Evolutionary conservation across 208 protist genomes (phyloP), one percentile per base, ranked within the genome.

Genomic region (Borovskyia barvae): DNA sequence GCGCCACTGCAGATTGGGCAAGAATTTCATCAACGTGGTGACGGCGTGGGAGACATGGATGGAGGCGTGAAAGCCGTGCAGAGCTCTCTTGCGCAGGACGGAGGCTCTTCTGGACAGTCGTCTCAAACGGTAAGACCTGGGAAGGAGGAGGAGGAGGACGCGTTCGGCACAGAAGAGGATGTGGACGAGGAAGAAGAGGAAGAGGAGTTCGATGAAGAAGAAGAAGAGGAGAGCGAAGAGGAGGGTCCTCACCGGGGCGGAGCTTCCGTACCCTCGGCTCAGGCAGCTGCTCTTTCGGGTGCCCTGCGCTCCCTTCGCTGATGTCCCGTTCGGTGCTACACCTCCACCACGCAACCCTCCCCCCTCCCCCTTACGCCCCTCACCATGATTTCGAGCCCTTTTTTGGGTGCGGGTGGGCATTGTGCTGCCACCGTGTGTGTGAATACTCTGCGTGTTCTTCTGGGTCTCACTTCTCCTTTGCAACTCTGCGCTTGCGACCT

Each of bases 1-100:
- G 64, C 73, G 9, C 58, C 80, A 24, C 45, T 67, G 30, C 40
- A 49, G 17, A 43, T 83, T 0, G 40, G 57, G 15, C 40, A 28
- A 2, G 70, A 73, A 32, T 74, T 82, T 25, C 76, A 70, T n/a
- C 69, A 82, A 20, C 74, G 70, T 28, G 75, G 61, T 2, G 48
- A 58, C 35, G 54, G 7, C 22, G 14, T 32, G 8, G 9, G 6
- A 1, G 9, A 20, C 15, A 11, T n/a, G 50, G 2, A 43, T 5
- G 4, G 40, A 33, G 1, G 43, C 45, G 2, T 32, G 7, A 14
- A 29, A 14, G 24, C 8, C 24, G 15, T 8, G 14, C 14, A 9
- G 22, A 24, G 50, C 6, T 11, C 41, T 25, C 14, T 25, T 17
- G 19, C 35, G n/a, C 32, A 36, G 11, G 33, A 9, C 30, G 20